These are phyloP conservation scores for Coemansia sp. DNA, from an alignment of 192 early-diverging fungal genomes.

Conservation along the genomic window DNA sequence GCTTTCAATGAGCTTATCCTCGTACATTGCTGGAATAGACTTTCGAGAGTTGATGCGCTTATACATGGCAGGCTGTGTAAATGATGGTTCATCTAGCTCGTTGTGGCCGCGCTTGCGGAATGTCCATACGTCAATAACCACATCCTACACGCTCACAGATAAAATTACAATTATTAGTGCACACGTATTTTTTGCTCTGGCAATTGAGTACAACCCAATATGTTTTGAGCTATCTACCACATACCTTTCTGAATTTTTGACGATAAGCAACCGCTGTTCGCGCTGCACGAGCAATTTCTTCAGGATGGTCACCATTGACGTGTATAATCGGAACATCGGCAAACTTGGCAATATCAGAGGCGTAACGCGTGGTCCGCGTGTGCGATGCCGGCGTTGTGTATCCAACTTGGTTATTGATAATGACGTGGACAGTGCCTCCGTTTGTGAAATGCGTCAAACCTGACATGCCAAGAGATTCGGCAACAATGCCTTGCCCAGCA, in stretches of 20 bases:
- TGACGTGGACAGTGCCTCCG: conserved; percentile 91
- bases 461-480: conserved; percentile 87
- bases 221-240: not conserved
- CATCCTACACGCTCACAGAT: conserved; percentile 55
- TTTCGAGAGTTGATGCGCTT: conserved; percentile 75
- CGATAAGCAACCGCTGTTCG: conserved; percentile 85
- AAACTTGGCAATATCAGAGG: conserved; percentile 94
- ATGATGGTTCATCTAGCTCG: conserved; percentile 94
- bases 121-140: conserved; percentile 90
- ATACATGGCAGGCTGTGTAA: conserved; percentile 96
- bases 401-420: conserved; percentile 95
- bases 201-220: not conserved
- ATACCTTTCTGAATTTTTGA: conserved; percentile 78
- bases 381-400: conserved; percentile 96
- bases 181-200: too few relatives aligned
- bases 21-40: conserved; percentile 80
- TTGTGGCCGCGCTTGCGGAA: conserved; percentile 97
- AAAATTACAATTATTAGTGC: too few relatives aligned
- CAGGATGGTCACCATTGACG: conserved; percentile 91
- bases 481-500: conserved; percentile 86
- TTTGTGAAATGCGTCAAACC: conserved; percentile 91
- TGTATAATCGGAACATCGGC: conserved; percentile 92
- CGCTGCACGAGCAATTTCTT: conserved; percentile 83
- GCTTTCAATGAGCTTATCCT: conserved; percentile 56
- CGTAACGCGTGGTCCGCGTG: conserved; percentile 84